Base-by-base conservation (phyloP, 2,329 filamentous ascomycete genomes). In the Epichloe aotearoae region DNA sequence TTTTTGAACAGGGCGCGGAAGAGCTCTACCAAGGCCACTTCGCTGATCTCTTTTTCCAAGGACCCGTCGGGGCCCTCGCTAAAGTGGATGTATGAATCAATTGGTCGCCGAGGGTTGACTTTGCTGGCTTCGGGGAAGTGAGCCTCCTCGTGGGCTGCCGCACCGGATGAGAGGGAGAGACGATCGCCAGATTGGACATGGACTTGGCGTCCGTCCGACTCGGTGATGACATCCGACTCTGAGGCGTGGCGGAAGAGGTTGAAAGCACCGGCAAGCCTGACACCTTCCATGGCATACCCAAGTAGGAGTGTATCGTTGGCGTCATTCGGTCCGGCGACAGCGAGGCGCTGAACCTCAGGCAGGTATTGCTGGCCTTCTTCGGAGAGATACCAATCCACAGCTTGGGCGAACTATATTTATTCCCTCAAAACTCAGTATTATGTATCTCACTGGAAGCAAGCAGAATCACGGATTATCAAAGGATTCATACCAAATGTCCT, bases 301-400 rank as follows among this genome's bases (percentile, higher is more conserved):
- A 84, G 72, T 2, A 91, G 72, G 36, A 77, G 68, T 1, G 79
- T 73, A 55, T 88, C 83, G 0, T 74, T 76, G 55, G 82, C 77
- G 12, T 77, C 73, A 1, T 69, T 69, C 0, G 74, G 69, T 4
- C 79, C 71, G 39, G 74, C 62, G 36, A 73, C 68, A 30, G 86
- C 79, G 15, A 85, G 69, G 17, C 69, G 68, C 56, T 83, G 74
- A 50, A 90, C 73, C 42, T 81, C 77, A 0, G 76, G 69, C 1
- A 85, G 64, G 58, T 88, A 71, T 12, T 69, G 57, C 50, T 71
- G 66, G 57, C 79, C 77, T 34, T 76, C 66, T 3, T 74, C 69
- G 0, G 77, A 76, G 5, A 89, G 73, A 61, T 85, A 89, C 67
- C 79, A 88, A 61, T 89, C 84, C 17, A 88, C 71, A 2, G 84